Base-by-base conservation (phyloP, 768 basidiomycete genomes). In the Agrocybe chaxingu region DNA sequence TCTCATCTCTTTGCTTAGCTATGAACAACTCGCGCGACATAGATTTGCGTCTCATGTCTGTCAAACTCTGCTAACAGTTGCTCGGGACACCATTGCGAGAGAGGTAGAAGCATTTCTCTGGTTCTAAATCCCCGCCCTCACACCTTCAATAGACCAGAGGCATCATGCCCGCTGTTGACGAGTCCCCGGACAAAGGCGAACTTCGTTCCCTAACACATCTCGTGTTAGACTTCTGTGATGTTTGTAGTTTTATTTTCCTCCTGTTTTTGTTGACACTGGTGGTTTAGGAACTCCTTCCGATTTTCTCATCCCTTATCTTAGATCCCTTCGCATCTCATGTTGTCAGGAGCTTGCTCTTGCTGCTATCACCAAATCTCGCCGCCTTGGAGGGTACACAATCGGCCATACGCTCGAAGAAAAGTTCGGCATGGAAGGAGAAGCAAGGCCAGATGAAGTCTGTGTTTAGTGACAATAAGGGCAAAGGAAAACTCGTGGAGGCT, bases 31-130 rank as follows among this genome's bases (percentile, higher is more conserved):
- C 24, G 70, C 78, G 29, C 82, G 77, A 61, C 89, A 98, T 61
- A 81, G 94, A 29, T 98, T 97, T 72, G 92, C 88, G 11, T 96
- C 94, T 19, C 95, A 98, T 80, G 95, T 97, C 6, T 89, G 89
- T 59, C 93, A 98, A 66, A 98, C 93, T 1, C 70, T 97, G 55
- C 77, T 98, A 56, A 78, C 77, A 1, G 80, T 91, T 18, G 80
- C 82, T 5, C 61, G 60, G 29, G 77, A 83, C 39, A 88, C 88
- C 0, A 67, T 90, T 39, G 71, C 78, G 19, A 74, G 89, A 64
- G 90, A 92, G 77, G 88, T 87, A 54, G 24, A 51, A 36, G 16
- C 2, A 33, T 18, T 36, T 8, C 7, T 31, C 44, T 33, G 31
- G 10, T 12, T 40, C 16, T 41, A 12, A 18, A 45, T 16, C 18